phyloP scores from a whole-genome alignment of 2,329 filamentous ascomycete genomes.

The Calonectria pauciramosa region DNA sequence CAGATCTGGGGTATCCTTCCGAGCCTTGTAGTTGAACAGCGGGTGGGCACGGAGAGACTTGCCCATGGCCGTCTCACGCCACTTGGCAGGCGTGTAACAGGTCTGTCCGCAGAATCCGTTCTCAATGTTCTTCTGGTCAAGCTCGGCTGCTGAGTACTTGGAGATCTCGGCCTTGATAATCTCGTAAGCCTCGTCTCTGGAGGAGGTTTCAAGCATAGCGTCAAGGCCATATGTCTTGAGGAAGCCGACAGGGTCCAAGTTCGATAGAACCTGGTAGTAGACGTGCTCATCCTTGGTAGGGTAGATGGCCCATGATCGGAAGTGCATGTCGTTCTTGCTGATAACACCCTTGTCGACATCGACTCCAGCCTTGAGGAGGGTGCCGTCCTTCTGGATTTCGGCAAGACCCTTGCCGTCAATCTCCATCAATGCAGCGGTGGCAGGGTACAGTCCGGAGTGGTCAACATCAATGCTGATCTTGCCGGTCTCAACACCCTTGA shows the following conservation, averaged over 20 bases:
- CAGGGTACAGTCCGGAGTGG: constrained; percentile 45
- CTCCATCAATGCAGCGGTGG: background rate
- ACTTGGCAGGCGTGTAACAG: constrained; percentile 42
- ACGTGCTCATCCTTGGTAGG: constrained; percentile 35
- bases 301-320: constrained; percentile 5
- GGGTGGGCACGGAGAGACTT: constrained; percentile 28
- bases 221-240: background rate
- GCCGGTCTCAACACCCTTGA: constrained; percentile 42
- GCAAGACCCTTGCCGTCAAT: background rate
- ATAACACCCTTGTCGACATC: background rate
- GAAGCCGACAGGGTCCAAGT: background rate
- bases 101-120: constrained; percentile 46
- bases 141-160: constrained; percentile 36
- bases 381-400: background rate
- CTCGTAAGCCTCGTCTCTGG: constrained; percentile 39
- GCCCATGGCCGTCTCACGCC: constrained; percentile 42
- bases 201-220: background rate
- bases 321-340: constrained; percentile 10
- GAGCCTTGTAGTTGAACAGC: constrained; percentile 54
- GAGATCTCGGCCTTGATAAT: constrained; percentile 36
- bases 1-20: constrained; percentile 51
- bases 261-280: constrained; percentile 38
- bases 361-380: background rate
- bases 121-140: constrained; percentile 42
- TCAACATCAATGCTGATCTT: constrained; percentile 60